Evolutionary conservation across 768 basidiomycete genomes (phyloP), one percentile per base, ranked within the genome.

Genomic region (Russula sp.): DNA sequence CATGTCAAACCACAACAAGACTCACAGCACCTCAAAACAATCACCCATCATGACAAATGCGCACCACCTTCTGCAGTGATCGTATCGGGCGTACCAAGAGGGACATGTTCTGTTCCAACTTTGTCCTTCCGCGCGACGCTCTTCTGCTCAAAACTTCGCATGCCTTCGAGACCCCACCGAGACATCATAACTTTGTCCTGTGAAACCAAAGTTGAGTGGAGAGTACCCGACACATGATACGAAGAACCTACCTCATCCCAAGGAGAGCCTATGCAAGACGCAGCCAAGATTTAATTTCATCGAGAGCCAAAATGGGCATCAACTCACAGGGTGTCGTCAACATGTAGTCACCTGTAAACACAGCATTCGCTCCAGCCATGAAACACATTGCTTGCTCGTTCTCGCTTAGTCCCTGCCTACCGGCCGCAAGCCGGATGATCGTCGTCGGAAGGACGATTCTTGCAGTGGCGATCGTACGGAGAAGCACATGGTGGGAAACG

Each of bases 341-440:
- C 96, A 98, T 98, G 70, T 88, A 82, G 73, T 98, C 96, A 49
- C 95, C 96, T n/a, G 96, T 98, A 75, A 98, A 98, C 65, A 98
- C 88, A 24, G 96, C 96, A 72, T 98, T 98, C 24, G 95, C 96
- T 26, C 96, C 96, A 0, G 96, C 94, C 90, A 98, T 90, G 78
- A 98, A 98, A 72, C 93, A 94, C 89, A 98, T 94, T 8, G 89
- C 94, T 73, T 98, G 96, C 75, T 98, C 91, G 10, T 90, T 81
- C 78, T 98, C 96, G 63, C 80, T 81, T 69, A 97, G 83, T 2
- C 86, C 90, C 74, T 93, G 93, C 71, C 96, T 80, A 61, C 96
- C 96, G 22, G 96, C 96, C 8, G 96, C 94, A 28, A 98, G 85
- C 62, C 96, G 85, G 63, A 98, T 97, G 71, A 98, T 98, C 13